Percentiles rank a stretch among this genome's conserved stretches.
phyloP scores from a whole-genome alignment of 192 early-diverging fungal species.

The Podila horticola region DNA sequence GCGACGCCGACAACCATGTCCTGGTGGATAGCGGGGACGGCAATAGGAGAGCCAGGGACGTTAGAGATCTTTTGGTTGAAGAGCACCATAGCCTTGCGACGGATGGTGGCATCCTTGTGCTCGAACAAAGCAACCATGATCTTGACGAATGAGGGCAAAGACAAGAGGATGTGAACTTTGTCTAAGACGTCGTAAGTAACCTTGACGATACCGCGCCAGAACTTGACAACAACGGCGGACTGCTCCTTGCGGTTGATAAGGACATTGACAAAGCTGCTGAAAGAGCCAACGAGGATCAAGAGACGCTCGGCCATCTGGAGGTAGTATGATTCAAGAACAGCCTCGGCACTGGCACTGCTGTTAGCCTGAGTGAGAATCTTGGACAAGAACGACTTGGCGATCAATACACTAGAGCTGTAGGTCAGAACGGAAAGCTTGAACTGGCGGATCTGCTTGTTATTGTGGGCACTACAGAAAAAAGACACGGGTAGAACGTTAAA shows the following conservation, averaged over 20 bases:
- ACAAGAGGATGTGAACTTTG: slow-evolving; percentile 80
- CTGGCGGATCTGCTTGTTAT: slow-evolving; percentile 69
- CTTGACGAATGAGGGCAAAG: slow-evolving; percentile 78
- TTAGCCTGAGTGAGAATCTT: slow-evolving; percentile 55
- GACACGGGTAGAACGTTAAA: not conserved
- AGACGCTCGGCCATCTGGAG: slow-evolving; percentile 64
- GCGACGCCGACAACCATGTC: slow-evolving; percentile 60
- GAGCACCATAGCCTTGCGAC: slow-evolving; percentile 79
- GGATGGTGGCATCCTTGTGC: slow-evolving; percentile 69
- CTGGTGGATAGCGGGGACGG: slow-evolving; percentile 58
- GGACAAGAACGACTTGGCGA: slow-evolving; percentile 60
- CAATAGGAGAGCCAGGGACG: slow-evolving; percentile 51
- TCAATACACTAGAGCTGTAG: slow-evolving; percentile 63
- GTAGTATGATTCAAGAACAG: slow-evolving; percentile 58
- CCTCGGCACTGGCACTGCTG: slow-evolving; percentile 36
- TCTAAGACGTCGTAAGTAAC: slow-evolving; percentile 79
- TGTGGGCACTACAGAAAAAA: slow-evolving; percentile 38
- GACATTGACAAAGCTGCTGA: slow-evolving; percentile 54
- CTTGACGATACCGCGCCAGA: slow-evolving; percentile 63
- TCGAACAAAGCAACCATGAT: slow-evolving; percentile 71
- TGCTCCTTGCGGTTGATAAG: slow-evolving; percentile 40
- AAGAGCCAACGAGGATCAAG: slow-evolving; percentile 65
- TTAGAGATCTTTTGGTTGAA: slow-evolving; percentile 74
- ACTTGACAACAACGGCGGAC: slow-evolving; percentile 51
- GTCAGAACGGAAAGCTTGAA: slow-evolving; percentile 70